Evolutionary conservation across 2,329 filamentous ascomycete genomes (phyloP), one percentile per base, ranked within the genome.

Genomic region (Aspergillus carbonarius): DNA sequence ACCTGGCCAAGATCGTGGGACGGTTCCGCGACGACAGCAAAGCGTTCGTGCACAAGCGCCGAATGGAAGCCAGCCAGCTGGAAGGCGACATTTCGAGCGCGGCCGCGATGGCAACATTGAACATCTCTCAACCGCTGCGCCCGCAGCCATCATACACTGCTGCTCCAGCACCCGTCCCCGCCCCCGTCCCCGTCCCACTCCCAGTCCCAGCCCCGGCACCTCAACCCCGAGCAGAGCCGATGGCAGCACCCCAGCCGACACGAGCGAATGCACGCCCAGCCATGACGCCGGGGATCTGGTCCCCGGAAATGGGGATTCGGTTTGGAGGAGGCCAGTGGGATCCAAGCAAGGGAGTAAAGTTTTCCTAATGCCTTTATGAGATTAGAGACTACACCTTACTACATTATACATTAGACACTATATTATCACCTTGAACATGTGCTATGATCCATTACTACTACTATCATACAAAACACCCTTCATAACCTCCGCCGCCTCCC

Each of bases 1-100:
- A 98, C 70, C 82, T 99, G 4, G 91, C 90, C 48, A 91, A 89
- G 75, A 92, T 98, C 62, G 90, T 96, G 0, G 88, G 87, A 37
- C 83, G 88, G 9, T 98, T 97, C 73, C 83, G 92, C 17, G 93
- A 97, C 65, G 90, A 91, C 35, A 88, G 87, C 58, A 85, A 85
- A 64, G 84, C 83, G 1, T 98, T 96, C 82, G 89, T 90, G 0
- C 88, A 92, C 27, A 86, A 92, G 70, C 83, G 95, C 54, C 85
- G 92, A 52, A 85, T 89, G 63, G 93, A 98, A 67, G 92, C 92
- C 0, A 85, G 88, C 64, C 85, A 86, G 55, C 74, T 96, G 34
- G 92, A 96, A 74, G 84, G 85, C 46, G 85, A 88, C 61, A 77
- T 88, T 42, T 78, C 81, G 12, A 85, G 81, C 50, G 71, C 73